A percentile compares a stretch with the other conserved stretches of the same genome.
Conservation (phyloP, 768 basidiomycete species). For the Mycena kentingensis region DNA sequence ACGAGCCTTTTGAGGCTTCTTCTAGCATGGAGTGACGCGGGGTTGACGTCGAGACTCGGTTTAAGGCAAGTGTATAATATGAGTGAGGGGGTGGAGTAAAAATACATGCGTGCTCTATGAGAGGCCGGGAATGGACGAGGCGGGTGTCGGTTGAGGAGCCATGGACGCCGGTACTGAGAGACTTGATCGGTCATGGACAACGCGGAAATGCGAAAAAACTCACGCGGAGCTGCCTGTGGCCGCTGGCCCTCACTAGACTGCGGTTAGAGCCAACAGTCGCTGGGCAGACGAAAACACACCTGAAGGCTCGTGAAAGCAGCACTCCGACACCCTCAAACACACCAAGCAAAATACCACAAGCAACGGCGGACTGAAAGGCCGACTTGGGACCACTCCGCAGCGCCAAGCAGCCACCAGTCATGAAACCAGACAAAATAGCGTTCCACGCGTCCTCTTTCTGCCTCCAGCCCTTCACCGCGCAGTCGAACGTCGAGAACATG, state of each 20-base stretch:
- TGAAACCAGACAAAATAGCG: conserved; percentile 95
- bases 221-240: conserved; percentile 79
- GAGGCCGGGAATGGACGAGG: conserved; percentile 43
- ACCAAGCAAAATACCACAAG: conserved; percentile 94
- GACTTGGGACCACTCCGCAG: conserved; percentile 91
- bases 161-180: conserved; percentile 55
- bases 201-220: conserved; percentile 34
- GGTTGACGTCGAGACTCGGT: conserved; percentile 1
- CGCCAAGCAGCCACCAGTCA: conserved; percentile 96
- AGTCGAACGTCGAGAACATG: conserved; percentile 98
- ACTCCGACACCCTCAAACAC: conserved; percentile 96
- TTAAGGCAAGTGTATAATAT: conserved; percentile 24
- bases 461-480: conserved; percentile 93
- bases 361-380: conserved; percentile 89
- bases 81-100: conserved; percentile 30
- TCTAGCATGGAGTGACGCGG: background rate
- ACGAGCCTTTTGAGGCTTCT: background rate
- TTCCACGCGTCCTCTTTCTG: conserved; percentile 99
- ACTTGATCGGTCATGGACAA: conserved; percentile 7
- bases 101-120: conserved; percentile 49
- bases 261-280: background rate
- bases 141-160: conserved; percentile 48
- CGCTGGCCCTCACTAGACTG: conserved; percentile 53
- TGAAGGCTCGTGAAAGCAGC: conserved; percentile 84
- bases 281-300: conserved; percentile 26